phyloP scores from a whole-genome alignment of 768 basidiomycete species.

The Pisolithus microcarpus region DNA sequence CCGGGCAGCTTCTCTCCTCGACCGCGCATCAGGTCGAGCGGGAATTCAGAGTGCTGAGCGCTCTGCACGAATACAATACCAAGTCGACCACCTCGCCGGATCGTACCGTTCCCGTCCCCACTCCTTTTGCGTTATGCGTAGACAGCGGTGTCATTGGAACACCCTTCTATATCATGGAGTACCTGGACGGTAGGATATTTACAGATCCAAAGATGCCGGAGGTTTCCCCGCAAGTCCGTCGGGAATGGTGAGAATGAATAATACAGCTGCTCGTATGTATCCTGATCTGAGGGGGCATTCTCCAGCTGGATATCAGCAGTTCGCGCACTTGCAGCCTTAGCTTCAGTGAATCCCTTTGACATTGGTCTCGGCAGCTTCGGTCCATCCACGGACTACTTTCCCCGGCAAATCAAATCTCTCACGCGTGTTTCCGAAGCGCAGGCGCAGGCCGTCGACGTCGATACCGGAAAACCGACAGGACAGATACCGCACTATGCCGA shows the following conservation, averaged over 20 bases:
- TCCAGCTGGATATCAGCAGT: slow-evolving; percentile 74
- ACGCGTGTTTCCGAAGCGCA: slow-evolving; percentile 75
- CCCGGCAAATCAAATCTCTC: slow-evolving; percentile 90
- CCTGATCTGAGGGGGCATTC: neutral
- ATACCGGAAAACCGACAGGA: slow-evolving; percentile 52
- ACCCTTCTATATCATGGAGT: slow-evolving; percentile 96
- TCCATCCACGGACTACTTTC: slow-evolving; percentile 76
- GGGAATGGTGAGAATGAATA: slow-evolving; percentile 57
- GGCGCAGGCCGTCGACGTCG: slow-evolving; percentile 58
- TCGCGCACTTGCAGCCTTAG: slow-evolving; percentile 59
- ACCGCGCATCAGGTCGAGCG: slow-evolving; percentile 96
- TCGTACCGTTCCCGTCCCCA: slow-evolving; percentile 73
- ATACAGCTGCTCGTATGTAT: neutral
- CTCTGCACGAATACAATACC: slow-evolving; percentile 69
- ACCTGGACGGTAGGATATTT: slow-evolving; percentile 89
- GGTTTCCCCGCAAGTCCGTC: slow-evolving; percentile 50
- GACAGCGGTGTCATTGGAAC: slow-evolving; percentile 75
- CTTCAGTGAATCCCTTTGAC: slow-evolving; percentile 52
- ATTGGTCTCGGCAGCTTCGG: slow-evolving; percentile 70
- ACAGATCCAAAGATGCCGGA: slow-evolving; percentile 76
- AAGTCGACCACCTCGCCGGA: slow-evolving; percentile 41
- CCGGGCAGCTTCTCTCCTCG: slow-evolving; percentile 75
- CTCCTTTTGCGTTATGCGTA: slow-evolving; percentile 77
- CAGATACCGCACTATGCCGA: slow-evolving; percentile 70
- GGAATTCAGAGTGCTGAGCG: slow-evolving; percentile 75